Evolutionary conservation across 768 basidiomycete genomes (phyloP), one percentile per base, ranked within the genome.

Genomic region (Mrakia frigida): DNA sequence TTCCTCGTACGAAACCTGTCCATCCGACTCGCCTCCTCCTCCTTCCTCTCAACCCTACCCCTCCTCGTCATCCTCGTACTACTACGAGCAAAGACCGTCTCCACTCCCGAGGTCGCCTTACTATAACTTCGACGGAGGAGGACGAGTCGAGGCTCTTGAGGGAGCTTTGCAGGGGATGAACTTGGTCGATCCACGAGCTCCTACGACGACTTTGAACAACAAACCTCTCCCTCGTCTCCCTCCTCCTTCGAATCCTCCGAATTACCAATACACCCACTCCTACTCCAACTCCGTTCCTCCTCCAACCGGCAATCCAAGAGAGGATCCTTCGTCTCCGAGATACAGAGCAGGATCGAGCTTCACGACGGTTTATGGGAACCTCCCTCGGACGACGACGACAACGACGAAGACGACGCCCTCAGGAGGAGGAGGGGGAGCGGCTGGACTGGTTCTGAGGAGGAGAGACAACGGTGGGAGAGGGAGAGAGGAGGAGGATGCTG

Each of bases 211-310:
- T 25, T 18, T 18, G 13, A 11, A 39, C 65, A 68, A 68, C 37
- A 68, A 68, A 37, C 65, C 65, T 39, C 65, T 68, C 4, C 65
- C 65, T 68, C 37, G 65, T 43, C 37, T 68, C 21, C 65, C 65
- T n/a, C 65, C 65, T 23, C 37, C 33, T 9, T 0, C 46, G 2
- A 9, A 50, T 50, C 25, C 14, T 37, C 23, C 33, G 23, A 67
- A 35, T 7, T 23, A 6, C 23, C 52, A 53, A 14, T 43, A 9
- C 10, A 43, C 43, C 43, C 11, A 25, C 52, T 25, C 21, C 6
- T 14, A 53, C 23, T 21, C 52, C 18, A 21, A 14, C 1, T 10
- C 21, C 6, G 16, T 10, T 23, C 18, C 18, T 5, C 25, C 10
- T 7, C 35, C 33, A n/a, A n/a, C n/a, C n/a, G n/a, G n/a, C n/a